Evolutionary conservation across 805 yeast genomes (phyloP).

Genomic region (Candida ficus): DNA sequence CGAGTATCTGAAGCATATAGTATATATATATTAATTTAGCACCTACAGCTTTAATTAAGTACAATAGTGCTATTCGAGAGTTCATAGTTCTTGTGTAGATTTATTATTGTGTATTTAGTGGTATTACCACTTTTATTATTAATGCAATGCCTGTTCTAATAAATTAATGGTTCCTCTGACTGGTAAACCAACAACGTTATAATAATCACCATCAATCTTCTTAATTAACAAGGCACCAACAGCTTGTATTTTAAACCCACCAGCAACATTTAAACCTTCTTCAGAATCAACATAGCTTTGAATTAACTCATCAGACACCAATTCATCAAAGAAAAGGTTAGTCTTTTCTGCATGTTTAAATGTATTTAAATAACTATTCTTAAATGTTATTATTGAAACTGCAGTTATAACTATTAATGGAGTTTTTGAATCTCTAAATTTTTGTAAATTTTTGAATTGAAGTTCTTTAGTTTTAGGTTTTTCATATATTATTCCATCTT

Average conservation of each 20-base stretch:
- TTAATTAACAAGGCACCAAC: conserved; percentile 60
- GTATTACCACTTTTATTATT: too few species aligned
- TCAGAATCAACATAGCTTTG: conserved; percentile 57
- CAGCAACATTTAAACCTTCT: conserved; percentile 84
- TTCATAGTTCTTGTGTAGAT: too few species aligned
- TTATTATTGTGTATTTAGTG: too few species aligned
- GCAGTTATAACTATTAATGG: conserved; percentile 52
- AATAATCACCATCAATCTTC: conserved; percentile 71
- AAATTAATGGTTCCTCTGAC: conserved; percentile 48
- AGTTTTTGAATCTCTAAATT: conserved; percentile 36
- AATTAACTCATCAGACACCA: conserved; percentile 50
- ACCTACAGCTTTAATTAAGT: too few species aligned
- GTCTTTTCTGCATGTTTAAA: conserved; percentile 35
- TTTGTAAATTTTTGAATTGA: conserved; percentile 45
- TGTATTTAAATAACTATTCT: too few species aligned
- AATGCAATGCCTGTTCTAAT: conserved; percentile 25
- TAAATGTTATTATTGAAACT: conserved; percentile 40
- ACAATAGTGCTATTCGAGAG: too few species aligned
- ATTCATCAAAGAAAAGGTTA: conserved; percentile 34
- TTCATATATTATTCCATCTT: conserved; percentile 60
- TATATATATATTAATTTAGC: too few species aligned
- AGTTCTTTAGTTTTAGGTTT: conserved; percentile 62
- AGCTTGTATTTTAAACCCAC: conserved; percentile 86
- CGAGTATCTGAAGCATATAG: too few species aligned
- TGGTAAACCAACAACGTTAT: conserved; percentile 87